These are phyloP conservation scores for Solanum hybrid DNA, from an alignment of 305 asterid species.

Conservation along the genomic window DNA sequence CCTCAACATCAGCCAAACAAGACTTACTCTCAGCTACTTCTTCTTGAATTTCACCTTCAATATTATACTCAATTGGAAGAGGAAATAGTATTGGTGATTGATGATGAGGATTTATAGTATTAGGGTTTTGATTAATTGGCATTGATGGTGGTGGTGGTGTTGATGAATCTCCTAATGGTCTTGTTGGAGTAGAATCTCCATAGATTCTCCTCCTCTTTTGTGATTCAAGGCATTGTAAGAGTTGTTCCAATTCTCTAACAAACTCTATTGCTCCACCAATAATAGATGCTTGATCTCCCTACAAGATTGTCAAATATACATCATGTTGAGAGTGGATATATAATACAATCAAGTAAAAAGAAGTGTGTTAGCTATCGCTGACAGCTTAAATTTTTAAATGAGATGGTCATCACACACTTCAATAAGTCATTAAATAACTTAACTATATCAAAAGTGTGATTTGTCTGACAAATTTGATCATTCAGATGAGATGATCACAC, in stretches of 20 bases:
- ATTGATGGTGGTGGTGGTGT: not conserved
- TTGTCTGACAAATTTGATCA: not conserved
- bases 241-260: conserved; percentile 86
- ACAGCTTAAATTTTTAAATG: not conserved
- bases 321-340: not conserved
- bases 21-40: conserved; percentile 83
- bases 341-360: not conserved
- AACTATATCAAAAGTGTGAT: not conserved
- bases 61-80: conserved; percentile 31
- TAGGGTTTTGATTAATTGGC: conserved; percentile 14
- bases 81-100: conserved; percentile 22
- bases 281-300: conserved; percentile 99
- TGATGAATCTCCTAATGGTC: conserved; percentile 34
- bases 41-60: conserved; percentile 29
- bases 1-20: conserved; percentile 81
- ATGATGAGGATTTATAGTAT: conserved; percentile 3
- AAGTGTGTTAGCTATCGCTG: not conserved
- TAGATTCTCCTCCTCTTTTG: conserved; percentile 74
- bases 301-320: not conserved
- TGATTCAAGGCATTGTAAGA: conserved; percentile 87
- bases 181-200: conserved; percentile 33
- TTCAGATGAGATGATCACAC: not conserved
- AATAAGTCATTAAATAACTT: not conserved
- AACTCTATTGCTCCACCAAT: conserved; percentile 96
- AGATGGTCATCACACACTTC: not conserved